These are phyloP conservation scores for Jacaranda mimosifolia DNA, from an alignment of 257 asterid species.

Conservation along the genomic window DNA sequence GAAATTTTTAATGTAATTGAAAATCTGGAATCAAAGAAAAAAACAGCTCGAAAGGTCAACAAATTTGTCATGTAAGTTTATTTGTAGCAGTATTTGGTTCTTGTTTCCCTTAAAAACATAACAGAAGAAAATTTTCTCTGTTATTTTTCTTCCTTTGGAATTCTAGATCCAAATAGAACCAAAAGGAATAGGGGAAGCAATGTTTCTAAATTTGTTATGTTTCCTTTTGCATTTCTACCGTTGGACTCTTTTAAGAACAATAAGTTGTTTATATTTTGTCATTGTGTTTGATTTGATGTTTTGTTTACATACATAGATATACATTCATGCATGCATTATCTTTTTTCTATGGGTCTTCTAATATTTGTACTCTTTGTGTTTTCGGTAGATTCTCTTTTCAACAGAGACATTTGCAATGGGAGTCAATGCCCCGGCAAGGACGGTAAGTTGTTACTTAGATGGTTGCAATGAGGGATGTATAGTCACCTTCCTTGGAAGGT, in stretches of 20 bases:
- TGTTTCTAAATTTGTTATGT: conserved; percentile 1
- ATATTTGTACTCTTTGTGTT: conserved; percentile 34
- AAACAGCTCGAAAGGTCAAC: not conserved
- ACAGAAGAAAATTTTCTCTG: not conserved
- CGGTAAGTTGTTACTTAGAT: conserved; percentile 61
- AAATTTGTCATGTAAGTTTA: not conserved
- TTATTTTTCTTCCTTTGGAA: not conserved
- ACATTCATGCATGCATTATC: conserved; percentile 21
- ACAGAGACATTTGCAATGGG: conserved; percentile 99
- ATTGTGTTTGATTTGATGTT: conserved; percentile 3
- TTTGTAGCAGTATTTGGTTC: not conserved
- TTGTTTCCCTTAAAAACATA: not conserved
- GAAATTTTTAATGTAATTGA: not conserved
- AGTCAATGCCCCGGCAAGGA: conserved; percentile 99
- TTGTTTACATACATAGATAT: not conserved
- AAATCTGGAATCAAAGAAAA: not conserved
- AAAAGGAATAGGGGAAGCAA: not conserved
- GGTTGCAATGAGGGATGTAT: conserved; percentile 23
- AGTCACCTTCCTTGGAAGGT: conserved; percentile 23
- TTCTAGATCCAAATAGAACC: conserved; percentile 10
- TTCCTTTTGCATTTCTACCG: not conserved
- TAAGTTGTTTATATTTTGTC: not conserved
- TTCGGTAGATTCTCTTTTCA: conserved; percentile 80
- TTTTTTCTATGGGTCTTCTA: conserved; percentile 38
- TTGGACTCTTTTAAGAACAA: not conserved